A percentile compares a stretch with the other conserved stretches of the same genome.
These are phyloP conservation scores for Aleurites moluccanus DNA, from an alignment of 441 rosid genomes.

Conservation along the genomic window DNA sequence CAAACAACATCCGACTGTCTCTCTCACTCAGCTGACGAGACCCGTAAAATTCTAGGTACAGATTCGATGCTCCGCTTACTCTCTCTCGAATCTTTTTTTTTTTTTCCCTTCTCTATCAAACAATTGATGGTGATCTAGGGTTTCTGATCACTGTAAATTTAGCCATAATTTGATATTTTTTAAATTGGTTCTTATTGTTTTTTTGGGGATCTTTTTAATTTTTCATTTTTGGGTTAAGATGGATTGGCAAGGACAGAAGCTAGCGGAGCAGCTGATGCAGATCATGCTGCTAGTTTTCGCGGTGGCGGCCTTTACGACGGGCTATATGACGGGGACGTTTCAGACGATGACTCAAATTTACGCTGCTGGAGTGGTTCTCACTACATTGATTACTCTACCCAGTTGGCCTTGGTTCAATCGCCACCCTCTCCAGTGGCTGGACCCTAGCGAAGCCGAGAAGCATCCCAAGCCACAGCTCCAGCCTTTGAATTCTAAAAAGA, in stretches of 20 bases:
- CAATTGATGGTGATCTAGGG: not conserved
- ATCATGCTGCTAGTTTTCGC: slow-evolving; percentile 67
- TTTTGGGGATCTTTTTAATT: not conserved
- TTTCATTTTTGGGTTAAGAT: slow-evolving; percentile 28
- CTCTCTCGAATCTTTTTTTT: not conserved
- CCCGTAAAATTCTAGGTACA: not conserved
- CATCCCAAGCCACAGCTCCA: slow-evolving; percentile 70
- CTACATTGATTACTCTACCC: slow-evolving; percentile 72
- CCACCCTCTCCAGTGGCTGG: slow-evolving; percentile 82
- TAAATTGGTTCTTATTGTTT: not conserved
- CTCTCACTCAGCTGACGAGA: not conserved
- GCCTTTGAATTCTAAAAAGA: slow-evolving; percentile 55
- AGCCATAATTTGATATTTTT: not conserved
- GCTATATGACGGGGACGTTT: slow-evolving; percentile 63
- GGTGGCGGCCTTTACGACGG: slow-evolving; percentile 46
- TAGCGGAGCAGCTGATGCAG: slow-evolving; percentile 93
- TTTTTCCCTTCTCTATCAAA: not conserved
- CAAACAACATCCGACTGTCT: not conserved
- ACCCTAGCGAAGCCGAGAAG: slow-evolving; percentile 75
- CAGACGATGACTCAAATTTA: slow-evolving; percentile 68
- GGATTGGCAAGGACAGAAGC: slow-evolving; percentile 99
- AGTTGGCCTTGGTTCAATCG: slow-evolving; percentile 88
- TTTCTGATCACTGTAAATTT: not conserved
- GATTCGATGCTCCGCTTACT: not conserved
- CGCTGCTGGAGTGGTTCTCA: slow-evolving; percentile 69